phyloP scores from a whole-genome alignment of 116 monocot genomes.

The Phalaenopsis hybrid region DNA sequence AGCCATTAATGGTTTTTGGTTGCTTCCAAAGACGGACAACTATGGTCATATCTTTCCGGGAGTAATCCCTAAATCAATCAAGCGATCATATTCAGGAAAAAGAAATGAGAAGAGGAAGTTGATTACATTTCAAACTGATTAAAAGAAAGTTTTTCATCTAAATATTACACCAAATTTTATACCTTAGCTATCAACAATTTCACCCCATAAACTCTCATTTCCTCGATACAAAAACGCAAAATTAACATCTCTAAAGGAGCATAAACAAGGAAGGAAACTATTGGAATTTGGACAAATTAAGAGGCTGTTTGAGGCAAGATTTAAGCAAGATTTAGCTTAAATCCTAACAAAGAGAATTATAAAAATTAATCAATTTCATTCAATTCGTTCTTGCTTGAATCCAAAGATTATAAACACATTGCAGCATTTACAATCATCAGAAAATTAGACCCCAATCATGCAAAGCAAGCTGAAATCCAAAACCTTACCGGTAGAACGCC shows the following conservation, averaged over 20 bases:
- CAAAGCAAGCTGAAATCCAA: neutral
- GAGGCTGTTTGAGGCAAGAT: neutral
- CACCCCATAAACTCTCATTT: neutral
- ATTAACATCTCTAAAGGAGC: neutral
- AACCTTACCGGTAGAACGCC: neutral
- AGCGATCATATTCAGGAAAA: neutral
- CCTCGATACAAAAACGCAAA: neutral
- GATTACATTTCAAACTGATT: neutral
- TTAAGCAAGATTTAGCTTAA: neutral
- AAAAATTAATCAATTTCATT: neutral
- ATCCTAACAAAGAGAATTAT: neutral
- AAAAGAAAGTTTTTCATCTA: neutral
- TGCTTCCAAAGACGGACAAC: slow-evolving; percentile 15
- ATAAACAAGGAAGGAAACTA: neutral
- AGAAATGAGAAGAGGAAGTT: neutral
- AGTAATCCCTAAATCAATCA: slow-evolving; percentile 20
- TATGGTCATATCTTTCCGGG: slow-evolving; percentile 26
- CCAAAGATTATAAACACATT: neutral
- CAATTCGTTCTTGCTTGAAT: neutral
- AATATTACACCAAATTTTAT: neutral
- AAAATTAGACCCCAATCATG: neutral
- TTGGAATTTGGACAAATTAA: neutral
- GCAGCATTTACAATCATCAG: neutral
- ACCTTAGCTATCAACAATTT: neutral
- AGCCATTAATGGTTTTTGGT: slow-evolving; percentile 39